A percentile compares a stretch with the other conserved stretches of the same genome.
Evolutionary conservation across 441 rosid species (phyloP).

Genomic region (Flueggea neowawraea): DNA sequence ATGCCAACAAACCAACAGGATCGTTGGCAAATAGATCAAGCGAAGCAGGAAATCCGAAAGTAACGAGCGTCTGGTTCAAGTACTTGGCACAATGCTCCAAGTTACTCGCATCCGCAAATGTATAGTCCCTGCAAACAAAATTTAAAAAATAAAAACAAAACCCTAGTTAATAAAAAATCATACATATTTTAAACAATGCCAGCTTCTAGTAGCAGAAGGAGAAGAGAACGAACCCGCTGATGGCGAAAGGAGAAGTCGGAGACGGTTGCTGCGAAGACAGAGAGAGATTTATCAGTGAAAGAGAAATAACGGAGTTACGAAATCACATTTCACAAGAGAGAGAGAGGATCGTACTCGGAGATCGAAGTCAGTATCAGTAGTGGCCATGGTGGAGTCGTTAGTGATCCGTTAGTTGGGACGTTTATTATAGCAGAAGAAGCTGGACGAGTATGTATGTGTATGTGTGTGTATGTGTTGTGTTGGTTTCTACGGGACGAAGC

Average conservation of each 20-base stretch:
- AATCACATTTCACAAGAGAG: neutral
- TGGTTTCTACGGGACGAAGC: no score
- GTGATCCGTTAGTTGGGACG: no score
- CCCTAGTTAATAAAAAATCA: no score
- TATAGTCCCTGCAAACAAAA: constrained; percentile 40
- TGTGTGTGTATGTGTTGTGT: no score
- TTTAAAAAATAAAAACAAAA: no score
- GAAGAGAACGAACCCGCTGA: no score
- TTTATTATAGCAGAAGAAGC: no score
- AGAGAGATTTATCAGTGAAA: neutral
- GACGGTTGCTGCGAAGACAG: no score
- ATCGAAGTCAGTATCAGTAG: constrained; percentile 54
- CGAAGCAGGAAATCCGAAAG: constrained; percentile 94
- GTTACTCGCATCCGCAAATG: constrained; percentile 71
- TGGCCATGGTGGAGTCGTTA: constrained; percentile 33
- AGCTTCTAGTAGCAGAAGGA: no score
- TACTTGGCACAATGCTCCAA: constrained; percentile 93
- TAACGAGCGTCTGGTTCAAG: constrained; percentile 91
- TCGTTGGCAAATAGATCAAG: constrained; percentile 93
- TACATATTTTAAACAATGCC: no score
- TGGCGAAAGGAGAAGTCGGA: no score
- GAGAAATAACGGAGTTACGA: neutral
- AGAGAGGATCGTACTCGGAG: constrained; percentile 25
- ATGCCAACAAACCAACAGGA: constrained; percentile 54
- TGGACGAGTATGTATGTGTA: no score